Percentiles rank a stretch among this genome's conserved stretches.
Conservation (phyloP, 129 eudicot genomes). For the Flaveria robusta region DNA sequence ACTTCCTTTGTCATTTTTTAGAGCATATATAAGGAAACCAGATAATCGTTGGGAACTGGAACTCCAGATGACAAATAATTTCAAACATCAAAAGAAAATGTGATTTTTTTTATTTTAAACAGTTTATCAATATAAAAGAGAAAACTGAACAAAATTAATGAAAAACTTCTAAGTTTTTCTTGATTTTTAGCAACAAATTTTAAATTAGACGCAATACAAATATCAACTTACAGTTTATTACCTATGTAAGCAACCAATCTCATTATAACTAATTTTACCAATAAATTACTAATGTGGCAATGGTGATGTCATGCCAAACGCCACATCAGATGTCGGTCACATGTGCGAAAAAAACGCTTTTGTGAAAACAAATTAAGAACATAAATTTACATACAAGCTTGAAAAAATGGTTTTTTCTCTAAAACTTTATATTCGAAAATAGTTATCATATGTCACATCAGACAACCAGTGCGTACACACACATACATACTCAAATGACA, state of each 20-base stretch:
- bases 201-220: background rate
- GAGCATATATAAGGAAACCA: background rate
- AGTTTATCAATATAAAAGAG: background rate
- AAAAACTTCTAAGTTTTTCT: background rate
- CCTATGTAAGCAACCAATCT: background rate
- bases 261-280: background rate
- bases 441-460: constrained; percentile 1
- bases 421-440: background rate
- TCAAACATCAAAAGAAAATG: background rate
- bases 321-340: background rate
- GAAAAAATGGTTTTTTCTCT: background rate
- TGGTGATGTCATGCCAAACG: background rate
- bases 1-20: background rate
- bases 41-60: background rate
- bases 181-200: background rate
- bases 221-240: background rate
- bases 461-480: background rate
- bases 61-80: background rate
- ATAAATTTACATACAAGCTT: background rate
- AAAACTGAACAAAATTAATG: background rate
- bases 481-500: background rate
- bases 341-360: background rate
- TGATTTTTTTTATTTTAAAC: background rate
- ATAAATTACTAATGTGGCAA: background rate
- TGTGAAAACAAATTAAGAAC: background rate